Conservation (phyloP, 208 protist species). For the Trypanosoma boissoni region DNA sequence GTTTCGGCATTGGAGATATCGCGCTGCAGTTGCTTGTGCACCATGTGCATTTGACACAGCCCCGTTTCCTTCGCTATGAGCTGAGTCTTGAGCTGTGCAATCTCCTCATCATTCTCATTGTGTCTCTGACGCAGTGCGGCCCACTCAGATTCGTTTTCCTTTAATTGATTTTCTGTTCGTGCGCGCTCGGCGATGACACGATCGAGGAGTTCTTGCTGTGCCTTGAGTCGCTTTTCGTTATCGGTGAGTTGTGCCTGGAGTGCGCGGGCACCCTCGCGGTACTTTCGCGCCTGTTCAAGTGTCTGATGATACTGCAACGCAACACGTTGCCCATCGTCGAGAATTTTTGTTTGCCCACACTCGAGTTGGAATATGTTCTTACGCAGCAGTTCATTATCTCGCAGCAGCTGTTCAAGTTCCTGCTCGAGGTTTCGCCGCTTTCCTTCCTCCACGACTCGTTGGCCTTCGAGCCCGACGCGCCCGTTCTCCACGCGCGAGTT, state of each 20-base stretch:
- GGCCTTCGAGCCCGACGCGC: conserved; percentile 50
- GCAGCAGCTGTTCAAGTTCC: conserved; percentile 83
- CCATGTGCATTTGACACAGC: conserved; percentile 79
- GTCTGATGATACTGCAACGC: conserved; percentile 87
- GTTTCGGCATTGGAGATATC: conserved; percentile 81
- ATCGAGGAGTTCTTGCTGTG: conserved; percentile 97
- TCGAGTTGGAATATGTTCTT: conserved; percentile 93
- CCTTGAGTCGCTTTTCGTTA: conserved; percentile 94
- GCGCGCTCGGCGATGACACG: conserved; percentile 95
- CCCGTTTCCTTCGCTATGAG: conserved; percentile 94
- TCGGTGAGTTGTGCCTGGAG: conserved; percentile 89
- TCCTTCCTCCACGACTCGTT: conserved; percentile 84
- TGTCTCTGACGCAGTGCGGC: conserved; percentile 93
- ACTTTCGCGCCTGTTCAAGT: conserved; percentile 91
- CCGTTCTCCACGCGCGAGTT: conserved; percentile 68
- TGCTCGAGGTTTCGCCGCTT: conserved; percentile 88
- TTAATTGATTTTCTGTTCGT: conserved; percentile 95
- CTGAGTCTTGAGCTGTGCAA: conserved; percentile 92
- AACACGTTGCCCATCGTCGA: conserved; percentile 65
- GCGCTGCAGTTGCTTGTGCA: conserved; percentile 73
- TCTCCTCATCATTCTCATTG: conserved; percentile 93
- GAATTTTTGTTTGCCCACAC: conserved; percentile 82
- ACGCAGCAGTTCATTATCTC: conserved; percentile 87
- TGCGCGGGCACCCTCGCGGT: conserved; percentile 72
- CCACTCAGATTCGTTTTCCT: conserved; percentile 95